Evolutionary conservation across 441 rosid species (phyloP).

Genomic region (Hura crepitans): DNA sequence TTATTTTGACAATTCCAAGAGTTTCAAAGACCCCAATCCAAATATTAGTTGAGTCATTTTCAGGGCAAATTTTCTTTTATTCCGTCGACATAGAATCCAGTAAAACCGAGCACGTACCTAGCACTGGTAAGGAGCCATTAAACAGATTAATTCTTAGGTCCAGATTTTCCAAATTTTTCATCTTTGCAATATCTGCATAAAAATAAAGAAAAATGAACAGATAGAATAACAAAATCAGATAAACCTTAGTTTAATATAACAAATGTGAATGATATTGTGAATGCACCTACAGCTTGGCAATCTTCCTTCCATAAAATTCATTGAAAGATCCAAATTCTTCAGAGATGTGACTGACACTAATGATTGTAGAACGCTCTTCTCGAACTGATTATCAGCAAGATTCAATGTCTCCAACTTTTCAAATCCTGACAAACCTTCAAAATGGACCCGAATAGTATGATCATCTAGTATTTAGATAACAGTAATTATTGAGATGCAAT

Average conservation of each 20-base stretch:
- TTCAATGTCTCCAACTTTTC: not conserved
- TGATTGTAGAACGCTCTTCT: not conserved
- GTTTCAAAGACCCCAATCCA: too few relatives aligned
- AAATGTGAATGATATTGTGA: not conserved
- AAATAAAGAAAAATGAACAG: not conserved
- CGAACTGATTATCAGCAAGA: not conserved
- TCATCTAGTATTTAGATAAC: not conserved
- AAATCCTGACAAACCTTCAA: not conserved
- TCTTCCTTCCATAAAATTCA: not conserved
- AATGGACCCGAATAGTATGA: not conserved
- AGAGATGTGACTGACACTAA: not conserved
- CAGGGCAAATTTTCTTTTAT: too few relatives aligned
- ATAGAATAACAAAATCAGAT: not conserved
- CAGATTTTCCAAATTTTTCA: not conserved
- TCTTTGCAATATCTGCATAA: not conserved
- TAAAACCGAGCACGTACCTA: not conserved
- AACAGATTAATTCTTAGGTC: not conserved
- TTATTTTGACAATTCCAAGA: too few relatives aligned
- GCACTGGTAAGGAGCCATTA: not conserved
- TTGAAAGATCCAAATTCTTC: not conserved
- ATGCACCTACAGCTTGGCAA: not conserved
- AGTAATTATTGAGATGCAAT: not conserved
- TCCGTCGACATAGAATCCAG: too few relatives aligned
- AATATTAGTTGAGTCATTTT: too few relatives aligned
- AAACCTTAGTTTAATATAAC: not conserved